Conservation (phyloP, 805 yeast genomes). For the Metschnikowia corniflorae region DNA sequence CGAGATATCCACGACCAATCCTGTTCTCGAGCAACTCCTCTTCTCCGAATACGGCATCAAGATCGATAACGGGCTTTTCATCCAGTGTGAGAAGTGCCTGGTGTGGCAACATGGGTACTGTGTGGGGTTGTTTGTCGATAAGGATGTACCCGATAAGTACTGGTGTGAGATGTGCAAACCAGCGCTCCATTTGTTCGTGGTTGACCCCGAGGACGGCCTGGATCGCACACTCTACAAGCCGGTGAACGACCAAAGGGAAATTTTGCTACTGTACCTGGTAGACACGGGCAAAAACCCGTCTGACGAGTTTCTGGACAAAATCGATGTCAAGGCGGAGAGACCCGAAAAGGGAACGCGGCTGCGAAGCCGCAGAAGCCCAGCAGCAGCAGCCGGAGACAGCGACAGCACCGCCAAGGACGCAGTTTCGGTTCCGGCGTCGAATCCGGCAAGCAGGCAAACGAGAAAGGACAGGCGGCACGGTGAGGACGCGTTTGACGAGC, state of each 20-base stretch:
- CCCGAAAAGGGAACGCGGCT: conserved; percentile 15
- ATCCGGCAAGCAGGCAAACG: conserved; percentile 18
- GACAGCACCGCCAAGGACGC: not conserved
- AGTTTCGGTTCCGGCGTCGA: conserved; percentile 9
- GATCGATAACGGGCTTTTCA: conserved; percentile 59
- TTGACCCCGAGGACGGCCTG: conserved; percentile 22
- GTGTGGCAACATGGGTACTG: conserved; percentile 99
- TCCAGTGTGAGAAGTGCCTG: conserved; percentile 85
- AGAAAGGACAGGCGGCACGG: conserved; percentile 34
- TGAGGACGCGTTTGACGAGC: conserved; percentile 38
- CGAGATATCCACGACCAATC: conserved; percentile 30
- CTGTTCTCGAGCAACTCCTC: conserved; percentile 25
- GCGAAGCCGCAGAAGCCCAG: conserved; percentile 8
- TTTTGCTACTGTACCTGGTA: conserved; percentile 7
- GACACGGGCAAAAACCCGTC: conserved; percentile 4
- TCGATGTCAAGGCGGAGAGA: conserved; percentile 3
- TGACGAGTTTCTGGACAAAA: conserved; percentile 4
- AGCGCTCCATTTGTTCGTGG: conserved; percentile 61
- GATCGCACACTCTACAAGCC: conserved; percentile 37
- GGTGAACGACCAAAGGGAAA: conserved; percentile 42
- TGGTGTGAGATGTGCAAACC: conserved; percentile 94
- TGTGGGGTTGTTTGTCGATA: conserved; percentile 75
- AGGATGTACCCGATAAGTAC: conserved; percentile 85
- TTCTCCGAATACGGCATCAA: conserved; percentile 33
- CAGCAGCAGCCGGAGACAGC: not conserved